Evolutionary conservation across 257 asterid species (phyloP).

Genomic region (Apocynum venetum): DNA sequence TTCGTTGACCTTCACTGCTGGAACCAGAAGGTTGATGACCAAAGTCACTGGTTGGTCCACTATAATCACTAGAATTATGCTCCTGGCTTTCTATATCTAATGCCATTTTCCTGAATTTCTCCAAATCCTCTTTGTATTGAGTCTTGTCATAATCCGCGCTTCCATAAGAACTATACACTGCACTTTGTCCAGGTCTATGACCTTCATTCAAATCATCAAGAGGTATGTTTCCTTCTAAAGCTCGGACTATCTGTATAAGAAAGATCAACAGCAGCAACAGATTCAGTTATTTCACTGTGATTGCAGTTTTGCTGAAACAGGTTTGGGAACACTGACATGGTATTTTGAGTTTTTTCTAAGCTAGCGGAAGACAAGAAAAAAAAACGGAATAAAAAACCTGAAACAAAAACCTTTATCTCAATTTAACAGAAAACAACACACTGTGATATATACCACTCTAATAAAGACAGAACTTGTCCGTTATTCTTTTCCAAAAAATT

Average conservation of each 20-base stretch:
- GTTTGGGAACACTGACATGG: neutral
- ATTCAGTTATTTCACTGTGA: neutral
- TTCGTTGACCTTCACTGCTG: constrained; percentile 51
- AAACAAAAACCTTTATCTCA: neutral
- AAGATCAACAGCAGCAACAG: neutral
- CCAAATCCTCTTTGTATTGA: constrained; percentile 76
- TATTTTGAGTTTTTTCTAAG: neutral
- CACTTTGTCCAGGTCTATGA: constrained; percentile 42
- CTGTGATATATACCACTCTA: neutral
- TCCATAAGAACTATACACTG: constrained; percentile 35
- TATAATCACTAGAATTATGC: constrained; percentile 50
- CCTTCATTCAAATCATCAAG: constrained; percentile 52
- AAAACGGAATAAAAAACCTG: neutral
- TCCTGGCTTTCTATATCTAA: constrained; percentile 54
- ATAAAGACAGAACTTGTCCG: neutral
- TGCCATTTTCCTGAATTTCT: constrained; percentile 73
- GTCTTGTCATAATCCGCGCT: constrained; percentile 57
- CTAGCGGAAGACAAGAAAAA: neutral
- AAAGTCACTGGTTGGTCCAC: constrained; percentile 68
- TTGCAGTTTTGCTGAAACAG: neutral
- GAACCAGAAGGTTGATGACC: constrained; percentile 62
- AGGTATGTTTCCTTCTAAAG: constrained; percentile 65
- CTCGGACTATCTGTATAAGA: constrained; percentile 46
- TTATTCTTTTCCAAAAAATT: neutral
- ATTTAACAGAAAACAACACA: neutral